Evolutionary conservation across 2,329 filamentous ascomycete species (phyloP).

Genomic region (Talaromyces sp.): DNA sequence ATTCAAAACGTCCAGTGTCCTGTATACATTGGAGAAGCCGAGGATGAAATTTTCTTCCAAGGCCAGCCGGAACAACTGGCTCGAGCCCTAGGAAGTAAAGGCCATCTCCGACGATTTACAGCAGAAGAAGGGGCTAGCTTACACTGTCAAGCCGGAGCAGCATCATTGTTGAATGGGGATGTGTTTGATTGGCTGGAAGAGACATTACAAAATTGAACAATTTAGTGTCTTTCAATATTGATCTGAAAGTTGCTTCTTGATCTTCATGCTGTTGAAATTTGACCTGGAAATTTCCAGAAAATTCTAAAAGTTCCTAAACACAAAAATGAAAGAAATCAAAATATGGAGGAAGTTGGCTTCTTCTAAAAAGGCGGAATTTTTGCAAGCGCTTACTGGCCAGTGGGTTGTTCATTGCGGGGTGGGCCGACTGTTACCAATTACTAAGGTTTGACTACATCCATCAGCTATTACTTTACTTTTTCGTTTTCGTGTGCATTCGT

Average conservation of each 20-base stretch:
- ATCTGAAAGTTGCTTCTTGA: not conserved
- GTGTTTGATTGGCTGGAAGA: not conserved
- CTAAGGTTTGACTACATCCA: not conserved
- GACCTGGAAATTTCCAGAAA: not conserved
- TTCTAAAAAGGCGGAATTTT: not conserved
- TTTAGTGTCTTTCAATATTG: not conserved
- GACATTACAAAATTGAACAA: not conserved
- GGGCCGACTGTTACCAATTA: too few species aligned
- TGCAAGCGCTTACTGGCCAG: not conserved
- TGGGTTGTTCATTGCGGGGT: not conserved
- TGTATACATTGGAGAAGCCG: conserved; percentile 19
- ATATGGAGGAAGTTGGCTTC: not conserved
- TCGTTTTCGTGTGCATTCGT: not conserved
- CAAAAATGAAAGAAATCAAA: not conserved
- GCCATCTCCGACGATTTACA: conserved; percentile 16
- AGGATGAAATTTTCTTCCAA: conserved; percentile 16
- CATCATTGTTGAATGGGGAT: not conserved
- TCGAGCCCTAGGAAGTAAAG: conserved; percentile 15
- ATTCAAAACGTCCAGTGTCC: conserved; percentile 19
- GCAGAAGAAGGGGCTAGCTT: conserved; percentile 14
- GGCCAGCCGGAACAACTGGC: conserved; percentile 16
- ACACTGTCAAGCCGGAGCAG: conserved; percentile 20
- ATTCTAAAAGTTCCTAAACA: not conserved
- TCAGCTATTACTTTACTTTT: not conserved
- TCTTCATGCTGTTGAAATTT: not conserved